These are phyloP conservation scores for Stevia rebaudiana DNA, from an alignment of 140 eudicot species.

Conservation along the genomic window DNA sequence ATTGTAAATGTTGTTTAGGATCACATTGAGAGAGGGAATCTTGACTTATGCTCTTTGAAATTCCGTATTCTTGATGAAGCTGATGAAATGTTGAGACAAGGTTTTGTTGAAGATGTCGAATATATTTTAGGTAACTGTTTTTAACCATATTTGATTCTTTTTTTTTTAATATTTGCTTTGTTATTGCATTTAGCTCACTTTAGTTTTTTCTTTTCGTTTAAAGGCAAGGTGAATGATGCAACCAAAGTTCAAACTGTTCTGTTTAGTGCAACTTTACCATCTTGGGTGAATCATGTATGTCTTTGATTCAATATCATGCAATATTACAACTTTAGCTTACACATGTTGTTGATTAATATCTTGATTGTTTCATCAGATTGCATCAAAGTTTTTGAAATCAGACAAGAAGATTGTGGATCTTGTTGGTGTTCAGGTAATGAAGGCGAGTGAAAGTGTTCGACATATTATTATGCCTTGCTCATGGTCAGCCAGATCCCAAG, in stretches of 20 bases:
- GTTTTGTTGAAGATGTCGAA: constrained; percentile 98
- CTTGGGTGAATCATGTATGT: constrained; percentile 86
- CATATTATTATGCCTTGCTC: constrained; percentile 91
- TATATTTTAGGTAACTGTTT: constrained; percentile 53
- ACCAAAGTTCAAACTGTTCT: constrained; percentile 91
- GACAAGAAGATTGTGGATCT: constrained; percentile 86
- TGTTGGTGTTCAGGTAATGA: constrained; percentile 84
- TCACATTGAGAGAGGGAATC: constrained; percentile 71
- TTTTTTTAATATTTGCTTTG: not conserved
- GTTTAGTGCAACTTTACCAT: constrained; percentile 89
- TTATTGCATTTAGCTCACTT: not conserved
- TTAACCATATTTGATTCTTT: too few relatives aligned
- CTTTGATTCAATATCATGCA: not conserved
- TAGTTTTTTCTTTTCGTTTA: not conserved
- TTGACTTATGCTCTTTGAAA: constrained; percentile 67
- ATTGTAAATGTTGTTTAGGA: constrained; percentile 42
- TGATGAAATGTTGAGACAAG: constrained; percentile 95
- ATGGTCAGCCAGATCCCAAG: constrained; percentile 66
- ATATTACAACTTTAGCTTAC: not conserved
- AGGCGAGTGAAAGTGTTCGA: constrained; percentile 79
- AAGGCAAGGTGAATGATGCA: constrained; percentile 88
- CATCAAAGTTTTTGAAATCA: constrained; percentile 65
- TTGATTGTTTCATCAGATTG: constrained; percentile 38
- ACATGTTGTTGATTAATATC: not conserved
- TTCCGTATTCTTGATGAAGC: constrained; percentile 98